These are phyloP conservation scores for Fusarium sp. DNA, from an alignment of 2,329 filamentous ascomycete species.

Conservation along the genomic window DNA sequence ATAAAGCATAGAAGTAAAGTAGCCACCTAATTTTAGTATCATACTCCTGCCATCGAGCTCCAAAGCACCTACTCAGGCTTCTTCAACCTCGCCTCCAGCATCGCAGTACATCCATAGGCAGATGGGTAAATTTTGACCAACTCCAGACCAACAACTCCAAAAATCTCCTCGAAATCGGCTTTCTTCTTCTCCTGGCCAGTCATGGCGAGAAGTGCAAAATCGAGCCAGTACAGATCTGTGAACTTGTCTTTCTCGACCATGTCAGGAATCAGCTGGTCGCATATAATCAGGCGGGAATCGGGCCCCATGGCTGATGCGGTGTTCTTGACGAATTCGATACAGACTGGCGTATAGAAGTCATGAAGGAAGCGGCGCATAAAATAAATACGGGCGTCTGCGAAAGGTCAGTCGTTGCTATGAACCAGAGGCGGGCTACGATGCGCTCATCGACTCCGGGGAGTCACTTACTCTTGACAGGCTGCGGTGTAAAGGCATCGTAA, in stretches of 20 bases:
- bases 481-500: constrained; percentile 31
- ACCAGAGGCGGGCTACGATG: not conserved
- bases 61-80: not conserved
- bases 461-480: constrained; percentile 37
- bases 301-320: constrained; percentile 46
- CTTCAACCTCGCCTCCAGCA: constrained; percentile 46
- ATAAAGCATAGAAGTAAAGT: not conserved
- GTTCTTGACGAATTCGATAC: constrained; percentile 45
- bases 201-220: constrained; percentile 45
- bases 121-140: constrained; percentile 47
- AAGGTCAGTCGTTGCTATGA: not conserved
- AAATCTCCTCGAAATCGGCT: constrained; percentile 44
- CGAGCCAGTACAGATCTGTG: constrained; percentile 46
- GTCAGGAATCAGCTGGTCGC: constrained; percentile 49
- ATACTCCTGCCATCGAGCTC: not conserved
- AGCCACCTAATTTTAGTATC: not conserved
- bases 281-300: constrained; percentile 47
- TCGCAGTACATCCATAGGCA: constrained; percentile 44
- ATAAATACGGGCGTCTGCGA: constrained; percentile 46
- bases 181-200: constrained; percentile 47
- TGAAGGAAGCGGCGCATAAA: constrained; percentile 48
- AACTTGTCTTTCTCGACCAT: constrained; percentile 40
- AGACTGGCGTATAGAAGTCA: constrained; percentile 46
- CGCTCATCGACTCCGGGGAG: accelerated
- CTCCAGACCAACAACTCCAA: constrained; percentile 46